Conservation (phyloP, 2,329 filamentous ascomycete genomes). For the Blastomyces gilchristii region DNA sequence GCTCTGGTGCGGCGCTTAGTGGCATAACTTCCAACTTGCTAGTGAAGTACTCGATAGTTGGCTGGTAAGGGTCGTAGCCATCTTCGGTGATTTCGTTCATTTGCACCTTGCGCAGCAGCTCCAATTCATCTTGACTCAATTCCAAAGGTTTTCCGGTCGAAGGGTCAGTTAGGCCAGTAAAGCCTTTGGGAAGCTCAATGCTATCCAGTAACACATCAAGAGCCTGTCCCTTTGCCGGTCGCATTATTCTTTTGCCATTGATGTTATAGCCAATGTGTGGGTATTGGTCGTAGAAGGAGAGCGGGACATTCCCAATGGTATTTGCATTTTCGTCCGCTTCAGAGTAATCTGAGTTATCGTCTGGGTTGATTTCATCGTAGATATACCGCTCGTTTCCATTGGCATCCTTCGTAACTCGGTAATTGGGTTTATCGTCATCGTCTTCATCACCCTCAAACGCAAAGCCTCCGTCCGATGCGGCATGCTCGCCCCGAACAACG, state of each 20-base stretch:
- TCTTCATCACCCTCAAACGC: constrained; percentile 29
- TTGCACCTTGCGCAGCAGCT: constrained; percentile 78
- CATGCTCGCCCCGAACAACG: constrained; percentile 20
- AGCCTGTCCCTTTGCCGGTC: constrained; percentile 85
- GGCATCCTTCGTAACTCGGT: constrained; percentile 62
- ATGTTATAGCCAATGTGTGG: constrained; percentile 98
- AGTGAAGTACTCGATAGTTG: constrained; percentile 90
- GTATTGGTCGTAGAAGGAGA: constrained; percentile 94
- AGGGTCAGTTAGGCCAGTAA: constrained; percentile 91
- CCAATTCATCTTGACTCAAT: constrained; percentile 75
- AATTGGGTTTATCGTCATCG: constrained; percentile 39
- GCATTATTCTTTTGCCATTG: constrained; percentile 96
- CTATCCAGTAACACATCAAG: constrained; percentile 88
- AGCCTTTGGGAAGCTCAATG: constrained; percentile 93
- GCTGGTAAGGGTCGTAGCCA: constrained; percentile 87
- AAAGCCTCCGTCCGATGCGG: constrained; percentile 23
- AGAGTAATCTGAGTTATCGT: constrained; percentile 92
- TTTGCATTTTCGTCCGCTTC: constrained; percentile 71
- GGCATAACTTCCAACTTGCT: constrained; percentile 89
- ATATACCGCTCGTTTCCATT: constrained; percentile 85
- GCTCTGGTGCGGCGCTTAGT: constrained; percentile 84
- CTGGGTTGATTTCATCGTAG: constrained; percentile 85
- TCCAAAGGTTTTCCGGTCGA: constrained; percentile 87
- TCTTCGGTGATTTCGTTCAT: constrained; percentile 80
- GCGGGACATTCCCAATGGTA: constrained; percentile 88